These are phyloP conservation scores for Pseudozyma hubeiensis DNA, from an alignment of 1,284 basidiomycete genomes.

Conservation along the genomic window DNA sequence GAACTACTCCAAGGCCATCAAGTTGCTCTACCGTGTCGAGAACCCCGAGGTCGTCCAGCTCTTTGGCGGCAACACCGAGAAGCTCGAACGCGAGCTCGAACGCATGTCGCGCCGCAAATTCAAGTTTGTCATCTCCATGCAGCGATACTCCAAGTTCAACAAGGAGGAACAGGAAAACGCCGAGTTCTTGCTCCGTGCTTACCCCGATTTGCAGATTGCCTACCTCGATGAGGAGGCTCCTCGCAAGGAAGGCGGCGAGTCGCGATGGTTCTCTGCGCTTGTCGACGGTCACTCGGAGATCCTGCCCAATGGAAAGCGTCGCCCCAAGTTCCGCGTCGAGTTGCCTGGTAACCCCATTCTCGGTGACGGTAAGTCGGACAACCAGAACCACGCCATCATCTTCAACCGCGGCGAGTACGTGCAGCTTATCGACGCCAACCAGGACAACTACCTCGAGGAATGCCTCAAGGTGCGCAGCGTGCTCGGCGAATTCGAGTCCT, in stretches of 20 bases:
- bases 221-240: constrained; percentile 94
- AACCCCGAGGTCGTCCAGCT: constrained; percentile 98
- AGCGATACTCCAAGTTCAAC: constrained; percentile 99
- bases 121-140: constrained; percentile 99
- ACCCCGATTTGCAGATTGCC: constrained; percentile 97
- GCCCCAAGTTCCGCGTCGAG: constrained; percentile 98
- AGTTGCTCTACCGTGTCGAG: constrained; percentile 98
- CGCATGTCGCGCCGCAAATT: constrained; percentile 98
- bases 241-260: constrained; percentile 93
- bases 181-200: constrained; percentile 97
- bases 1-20: constrained; percentile 99
- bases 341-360: constrained; percentile 98
- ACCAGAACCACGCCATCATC: constrained; percentile 99
- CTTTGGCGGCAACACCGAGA: constrained; percentile 97
- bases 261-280: constrained; percentile 92
- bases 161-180: constrained; percentile 99
- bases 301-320: constrained; percentile 84
- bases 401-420: constrained; percentile 99
- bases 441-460: constrained; percentile 99
- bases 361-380: constrained; percentile 98
- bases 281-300: constrained; percentile 99
- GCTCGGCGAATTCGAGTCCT: constrained; percentile 98
- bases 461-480: constrained; percentile 99
- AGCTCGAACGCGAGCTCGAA: constrained; percentile 94
- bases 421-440: constrained; percentile 98